Evolutionary conservation across 2,329 filamentous ascomycete species (phyloP).

Genomic region (Myriosclerotinia scirpicola): DNA sequence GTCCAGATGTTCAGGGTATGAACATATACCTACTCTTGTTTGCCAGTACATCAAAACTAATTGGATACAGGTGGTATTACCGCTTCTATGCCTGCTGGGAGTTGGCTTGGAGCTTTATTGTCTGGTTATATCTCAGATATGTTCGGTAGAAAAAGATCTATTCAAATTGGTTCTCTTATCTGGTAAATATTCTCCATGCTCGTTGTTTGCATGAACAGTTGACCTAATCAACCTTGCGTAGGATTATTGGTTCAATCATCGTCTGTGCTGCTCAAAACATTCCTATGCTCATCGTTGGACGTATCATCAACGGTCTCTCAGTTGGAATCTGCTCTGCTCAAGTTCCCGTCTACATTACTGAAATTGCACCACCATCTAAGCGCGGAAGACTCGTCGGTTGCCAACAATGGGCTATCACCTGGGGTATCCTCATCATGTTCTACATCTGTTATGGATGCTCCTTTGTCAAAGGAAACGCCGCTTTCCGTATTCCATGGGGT

Average conservation of each 20-base stretch:
- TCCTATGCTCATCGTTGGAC: slow-evolving; percentile 53
- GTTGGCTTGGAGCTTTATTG: slow-evolving; percentile 62
- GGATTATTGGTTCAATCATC: slow-evolving; percentile 60
- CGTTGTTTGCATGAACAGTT: neutral
- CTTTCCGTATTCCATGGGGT: slow-evolving; percentile 65
- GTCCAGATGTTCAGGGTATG: slow-evolving; percentile 35
- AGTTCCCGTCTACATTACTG: slow-evolving; percentile 67
- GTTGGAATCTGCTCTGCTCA: slow-evolving; percentile 64
- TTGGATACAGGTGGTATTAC: slow-evolving; percentile 63
- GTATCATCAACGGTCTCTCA: slow-evolving; percentile 62
- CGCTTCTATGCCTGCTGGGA: slow-evolving; percentile 69
- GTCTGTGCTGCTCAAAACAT: slow-evolving; percentile 57
- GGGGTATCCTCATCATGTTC: slow-evolving; percentile 70
- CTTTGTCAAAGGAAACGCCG: slow-evolving; percentile 40
- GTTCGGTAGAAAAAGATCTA: slow-evolving; percentile 51
- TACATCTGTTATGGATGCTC: slow-evolving; percentile 59
- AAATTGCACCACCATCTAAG: slow-evolving; percentile 58
- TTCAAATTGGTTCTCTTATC: slow-evolving; percentile 49
- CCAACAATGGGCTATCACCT: slow-evolving; percentile 63
- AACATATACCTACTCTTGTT: slow-evolving; percentile 37
- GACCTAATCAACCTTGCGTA: slow-evolving; percentile 41
- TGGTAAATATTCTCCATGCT: slow-evolving; percentile 41
- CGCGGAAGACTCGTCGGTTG: slow-evolving; percentile 67
- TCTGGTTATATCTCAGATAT: slow-evolving; percentile 60
- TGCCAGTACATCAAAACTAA: slow-evolving; percentile 47